These are phyloP conservation scores for Quercus rubra DNA, from an alignment of 306 rosid genomes.

Conservation along the genomic window DNA sequence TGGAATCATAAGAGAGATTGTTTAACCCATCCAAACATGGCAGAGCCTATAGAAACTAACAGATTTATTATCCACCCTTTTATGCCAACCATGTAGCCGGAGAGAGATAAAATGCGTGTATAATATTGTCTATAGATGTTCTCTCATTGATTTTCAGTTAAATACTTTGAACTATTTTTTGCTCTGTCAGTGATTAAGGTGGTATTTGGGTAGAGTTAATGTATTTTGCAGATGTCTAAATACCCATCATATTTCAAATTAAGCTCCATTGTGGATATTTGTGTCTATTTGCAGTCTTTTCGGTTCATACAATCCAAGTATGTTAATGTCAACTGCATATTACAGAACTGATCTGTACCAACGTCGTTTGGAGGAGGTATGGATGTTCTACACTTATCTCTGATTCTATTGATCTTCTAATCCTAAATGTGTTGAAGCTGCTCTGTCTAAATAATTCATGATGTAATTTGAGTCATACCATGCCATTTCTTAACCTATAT, in stretches of 20 bases:
- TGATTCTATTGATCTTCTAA: constrained; percentile 9
- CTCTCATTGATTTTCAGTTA: not conserved
- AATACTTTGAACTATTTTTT: not conserved
- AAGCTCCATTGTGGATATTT: constrained; percentile 10
- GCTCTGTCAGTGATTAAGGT: not conserved
- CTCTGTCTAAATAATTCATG: not conserved
- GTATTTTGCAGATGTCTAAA: not conserved
- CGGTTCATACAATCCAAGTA: constrained; percentile 71
- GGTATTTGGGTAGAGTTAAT: not conserved
- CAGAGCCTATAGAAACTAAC: not conserved
- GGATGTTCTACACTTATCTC: constrained; percentile 7
- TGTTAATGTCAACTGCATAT: constrained; percentile 90
- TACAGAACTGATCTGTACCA: constrained; percentile 83
- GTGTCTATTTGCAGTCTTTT: constrained; percentile 66
- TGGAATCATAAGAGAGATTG: not conserved
- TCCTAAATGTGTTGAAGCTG: not conserved
- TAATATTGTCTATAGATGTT: not conserved
- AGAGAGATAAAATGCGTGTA: not conserved
- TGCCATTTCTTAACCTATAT: not conserved
- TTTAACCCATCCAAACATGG: not conserved
- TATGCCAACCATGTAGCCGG: not conserved
- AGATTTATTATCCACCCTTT: not conserved
- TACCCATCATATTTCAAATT: constrained; percentile 7
- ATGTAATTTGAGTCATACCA: not conserved
- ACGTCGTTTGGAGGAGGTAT: constrained; percentile 74